These are phyloP conservation scores for Lentithecium fluviatile DNA, from an alignment of 495 filamentous ascomycete species.

Conservation along the genomic window DNA sequence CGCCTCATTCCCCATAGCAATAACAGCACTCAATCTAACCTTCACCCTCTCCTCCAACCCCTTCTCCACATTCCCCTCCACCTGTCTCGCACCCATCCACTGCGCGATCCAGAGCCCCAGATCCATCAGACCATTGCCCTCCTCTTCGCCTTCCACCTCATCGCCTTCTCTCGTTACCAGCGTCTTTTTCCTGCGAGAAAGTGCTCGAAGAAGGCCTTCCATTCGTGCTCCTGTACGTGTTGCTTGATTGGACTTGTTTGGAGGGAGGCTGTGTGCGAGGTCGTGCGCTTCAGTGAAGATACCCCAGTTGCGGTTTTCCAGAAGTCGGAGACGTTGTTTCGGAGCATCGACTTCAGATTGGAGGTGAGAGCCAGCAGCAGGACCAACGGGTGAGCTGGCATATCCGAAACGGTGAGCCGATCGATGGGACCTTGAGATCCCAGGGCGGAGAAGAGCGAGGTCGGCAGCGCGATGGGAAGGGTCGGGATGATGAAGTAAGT, in stretches of 20 bases:
- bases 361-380: neutral
- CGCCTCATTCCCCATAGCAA: no score
- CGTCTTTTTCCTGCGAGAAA: neutral
- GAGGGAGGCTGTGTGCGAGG: no score
- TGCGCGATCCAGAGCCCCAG: constrained; percentile 8
- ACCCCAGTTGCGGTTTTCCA: no score
- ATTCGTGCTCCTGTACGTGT: neutral
- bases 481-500: constrained; percentile 19
- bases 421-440: constrained; percentile 34
- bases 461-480: constrained; percentile 7
- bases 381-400: neutral
- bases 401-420: neutral
- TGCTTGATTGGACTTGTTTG: no score
- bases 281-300: no score
- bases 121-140: neutral
- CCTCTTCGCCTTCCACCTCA: neutral
- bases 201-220: neutral
- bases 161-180: neutral
- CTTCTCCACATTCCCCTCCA: no score
- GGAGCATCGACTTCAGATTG: no score
- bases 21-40: no score
- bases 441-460: constrained; percentile 14
- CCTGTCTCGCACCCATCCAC: neutral
- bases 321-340: no score
- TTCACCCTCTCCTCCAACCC: no score